Conservation (phyloP, 352 stramenopile species). For the Globisporangium iwayamae region DNA sequence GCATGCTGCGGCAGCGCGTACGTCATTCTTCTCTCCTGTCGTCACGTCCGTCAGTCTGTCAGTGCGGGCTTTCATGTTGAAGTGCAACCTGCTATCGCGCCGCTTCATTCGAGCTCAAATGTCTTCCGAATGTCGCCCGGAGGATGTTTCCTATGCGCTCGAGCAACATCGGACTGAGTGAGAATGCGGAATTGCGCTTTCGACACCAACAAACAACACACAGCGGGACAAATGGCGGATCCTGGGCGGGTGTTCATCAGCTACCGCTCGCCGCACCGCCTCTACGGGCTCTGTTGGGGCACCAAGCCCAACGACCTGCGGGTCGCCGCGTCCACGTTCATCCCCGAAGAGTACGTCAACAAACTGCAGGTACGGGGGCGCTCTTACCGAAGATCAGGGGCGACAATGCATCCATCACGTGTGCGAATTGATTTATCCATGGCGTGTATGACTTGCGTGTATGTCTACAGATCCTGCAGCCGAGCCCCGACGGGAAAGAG, state of each 20-base stretch:
- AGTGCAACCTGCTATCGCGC: not conserved
- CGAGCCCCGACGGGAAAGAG: constrained; percentile 45
- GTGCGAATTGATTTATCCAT: not conserved
- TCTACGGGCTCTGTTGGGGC: constrained; percentile 80
- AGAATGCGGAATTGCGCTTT: not conserved
- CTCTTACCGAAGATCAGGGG: not conserved
- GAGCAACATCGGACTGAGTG: not conserved
- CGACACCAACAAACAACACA: not conserved
- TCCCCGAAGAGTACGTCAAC: constrained; percentile 83
- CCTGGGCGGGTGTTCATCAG: constrained; percentile 56
- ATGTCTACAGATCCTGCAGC: constrained; percentile 53
- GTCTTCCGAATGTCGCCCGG: not conserved
- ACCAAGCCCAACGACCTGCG: constrained; percentile 56
- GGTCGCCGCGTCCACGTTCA: constrained; percentile 75
- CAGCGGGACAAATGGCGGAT: constrained; percentile 4
- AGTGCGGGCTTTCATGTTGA: not conserved
- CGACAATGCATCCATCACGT: not conserved
- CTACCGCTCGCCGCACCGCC: constrained; percentile 53
- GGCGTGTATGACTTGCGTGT: not conserved
- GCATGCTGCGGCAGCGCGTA: not conserved
- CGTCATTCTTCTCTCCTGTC: constrained; percentile 3
- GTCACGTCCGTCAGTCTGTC: not conserved
- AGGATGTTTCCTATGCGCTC: too few species aligned
- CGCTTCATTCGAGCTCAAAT: not conserved
- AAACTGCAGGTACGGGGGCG: constrained; percentile 71